Evolutionary conservation across 23 red algal species (phyloP).

Genomic region (Pyropia haitanensis): DNA sequence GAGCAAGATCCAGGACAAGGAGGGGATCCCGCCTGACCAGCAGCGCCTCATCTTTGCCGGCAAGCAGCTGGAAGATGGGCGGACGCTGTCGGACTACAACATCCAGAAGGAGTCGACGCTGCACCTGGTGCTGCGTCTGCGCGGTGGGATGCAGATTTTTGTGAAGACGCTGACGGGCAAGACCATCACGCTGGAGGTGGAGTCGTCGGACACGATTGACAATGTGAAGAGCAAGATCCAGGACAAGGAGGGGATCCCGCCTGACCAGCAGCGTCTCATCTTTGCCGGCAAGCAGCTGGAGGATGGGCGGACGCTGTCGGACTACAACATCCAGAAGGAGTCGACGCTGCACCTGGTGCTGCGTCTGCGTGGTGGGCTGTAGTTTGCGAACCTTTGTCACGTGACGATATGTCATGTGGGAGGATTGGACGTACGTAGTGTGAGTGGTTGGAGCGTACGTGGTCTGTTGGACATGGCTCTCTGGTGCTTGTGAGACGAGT

Average conservation of each 20-base stretch:
- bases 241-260: slow-evolving; percentile 87
- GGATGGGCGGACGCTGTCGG: slow-evolving; percentile 47
- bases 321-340: slow-evolving; percentile 78
- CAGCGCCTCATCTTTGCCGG: slow-evolving; percentile 84
- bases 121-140: slow-evolving; percentile 72
- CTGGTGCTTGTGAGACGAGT: too few relatives aligned
- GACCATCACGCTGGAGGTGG: slow-evolving; percentile 89
- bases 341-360: slow-evolving; percentile 70
- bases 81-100: slow-evolving; percentile 81
- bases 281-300: slow-evolving; percentile 70
- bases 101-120: slow-evolving; percentile 90
- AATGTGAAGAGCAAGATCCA: slow-evolving; percentile 91
- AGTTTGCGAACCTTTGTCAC: neutral
- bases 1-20: slow-evolving; percentile 93
- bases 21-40: slow-evolving; percentile 89
- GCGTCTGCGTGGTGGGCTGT: slow-evolving; percentile 47
- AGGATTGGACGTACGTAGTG: too few relatives aligned
- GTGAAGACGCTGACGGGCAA: slow-evolving; percentile 91
- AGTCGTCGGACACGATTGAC: slow-evolving; percentile 87
- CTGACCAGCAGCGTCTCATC: slow-evolving; percentile 46
- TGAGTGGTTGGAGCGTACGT: too few relatives aligned
- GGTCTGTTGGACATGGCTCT: too few relatives aligned
- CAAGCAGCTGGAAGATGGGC: slow-evolving; percentile 82
- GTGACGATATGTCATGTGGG: too few relatives aligned
- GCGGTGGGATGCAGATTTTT: slow-evolving; percentile 81